A percentile compares a stretch with the other conserved stretches of the same genome.
Conservation (phyloP, 768 basidiomycete species). For the Boletus rufocinnamomeus region DNA sequence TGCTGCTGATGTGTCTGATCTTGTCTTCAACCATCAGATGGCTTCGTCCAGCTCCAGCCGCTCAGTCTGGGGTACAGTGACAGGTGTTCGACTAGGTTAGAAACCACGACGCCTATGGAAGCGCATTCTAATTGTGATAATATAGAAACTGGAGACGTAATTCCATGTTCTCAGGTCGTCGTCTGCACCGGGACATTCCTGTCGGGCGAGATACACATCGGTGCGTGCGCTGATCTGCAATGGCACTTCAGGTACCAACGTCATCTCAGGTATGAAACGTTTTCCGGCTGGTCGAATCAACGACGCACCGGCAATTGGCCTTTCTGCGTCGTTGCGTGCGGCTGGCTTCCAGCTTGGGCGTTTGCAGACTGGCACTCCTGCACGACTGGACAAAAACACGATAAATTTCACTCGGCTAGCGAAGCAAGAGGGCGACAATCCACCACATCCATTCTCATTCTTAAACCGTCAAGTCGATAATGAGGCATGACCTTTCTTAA, state of each 20-base stretch:
- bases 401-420: conserved; percentile 68
- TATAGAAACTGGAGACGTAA: conserved; percentile 71
- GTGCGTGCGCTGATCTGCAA: conserved; percentile 37
- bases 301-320: conserved; percentile 69
- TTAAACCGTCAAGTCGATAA: conserved; percentile 69
- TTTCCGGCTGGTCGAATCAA: conserved; percentile 79
- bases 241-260: not conserved
- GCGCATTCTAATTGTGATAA: conserved; percentile 1
- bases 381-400: conserved; percentile 67
- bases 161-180: conserved; percentile 79
- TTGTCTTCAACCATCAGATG: conserved; percentile 58
- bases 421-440: conserved; percentile 65
- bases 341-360: conserved; percentile 85
- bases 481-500: conserved; percentile 45
- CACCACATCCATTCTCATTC: conserved; percentile 76
- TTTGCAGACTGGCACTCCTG: conserved; percentile 86
- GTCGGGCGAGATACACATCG: conserved; percentile 89
- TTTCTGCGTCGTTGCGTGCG: conserved; percentile 70
- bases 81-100: conserved; percentile 70
- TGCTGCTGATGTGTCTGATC: conserved; percentile 76
- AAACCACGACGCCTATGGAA: not conserved
- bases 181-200: conserved; percentile 92
- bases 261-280: conserved; percentile 56
- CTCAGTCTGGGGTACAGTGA: conserved; percentile 51
- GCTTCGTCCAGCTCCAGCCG: conserved; percentile 27